phyloP scores from a whole-genome alignment of 2,329 filamentous ascomycete species.

The Colletotrichum eremochloae region DNA sequence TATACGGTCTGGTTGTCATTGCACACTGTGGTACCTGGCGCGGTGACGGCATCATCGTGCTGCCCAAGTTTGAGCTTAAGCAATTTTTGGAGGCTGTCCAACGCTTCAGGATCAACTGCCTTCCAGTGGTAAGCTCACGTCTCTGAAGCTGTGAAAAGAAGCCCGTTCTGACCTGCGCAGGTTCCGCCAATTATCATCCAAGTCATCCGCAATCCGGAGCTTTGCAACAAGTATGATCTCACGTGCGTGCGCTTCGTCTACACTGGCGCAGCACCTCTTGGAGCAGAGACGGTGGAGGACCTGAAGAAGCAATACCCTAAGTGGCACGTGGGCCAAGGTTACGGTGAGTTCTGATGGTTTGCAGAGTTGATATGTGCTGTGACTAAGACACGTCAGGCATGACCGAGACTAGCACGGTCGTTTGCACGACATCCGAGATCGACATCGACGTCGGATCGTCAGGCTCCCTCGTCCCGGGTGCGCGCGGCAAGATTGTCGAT shows the following conservation, averaged over 20 bases:
- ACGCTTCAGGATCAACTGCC: conserved; percentile 74
- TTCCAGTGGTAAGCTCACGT: conserved; percentile 70
- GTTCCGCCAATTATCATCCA: conserved; percentile 84
- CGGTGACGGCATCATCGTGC: conserved; percentile 79
- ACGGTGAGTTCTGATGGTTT: conserved; percentile 62
- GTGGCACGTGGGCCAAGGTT: conserved; percentile 78
- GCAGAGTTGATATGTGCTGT: not conserved
- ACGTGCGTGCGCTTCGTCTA: conserved; percentile 75
- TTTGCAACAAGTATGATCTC: conserved; percentile 75
- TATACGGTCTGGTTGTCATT: conserved; percentile 82
- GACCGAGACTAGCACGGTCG: conserved; percentile 80
- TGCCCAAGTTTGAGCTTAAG: conserved; percentile 82
- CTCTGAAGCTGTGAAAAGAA: not conserved
- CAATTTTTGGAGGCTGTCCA: conserved; percentile 74
- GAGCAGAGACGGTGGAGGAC: conserved; percentile 75
- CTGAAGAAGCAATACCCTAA: conserved; percentile 71
- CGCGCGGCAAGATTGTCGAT: conserved; percentile 74
- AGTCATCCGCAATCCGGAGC: conserved; percentile 73
- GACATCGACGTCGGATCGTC: conserved; percentile 79
- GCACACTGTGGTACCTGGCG: conserved; percentile 75
- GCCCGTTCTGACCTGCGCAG: conserved; percentile 49
- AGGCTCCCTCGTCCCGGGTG: conserved; percentile 74
- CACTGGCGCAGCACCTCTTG: conserved; percentile 82
- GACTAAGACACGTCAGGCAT: conserved; percentile 61
- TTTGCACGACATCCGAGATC: conserved; percentile 66